Conservation (phyloP, 2,329 filamentous ascomycete species). For the Chrysoporthe puriensis region DNA sequence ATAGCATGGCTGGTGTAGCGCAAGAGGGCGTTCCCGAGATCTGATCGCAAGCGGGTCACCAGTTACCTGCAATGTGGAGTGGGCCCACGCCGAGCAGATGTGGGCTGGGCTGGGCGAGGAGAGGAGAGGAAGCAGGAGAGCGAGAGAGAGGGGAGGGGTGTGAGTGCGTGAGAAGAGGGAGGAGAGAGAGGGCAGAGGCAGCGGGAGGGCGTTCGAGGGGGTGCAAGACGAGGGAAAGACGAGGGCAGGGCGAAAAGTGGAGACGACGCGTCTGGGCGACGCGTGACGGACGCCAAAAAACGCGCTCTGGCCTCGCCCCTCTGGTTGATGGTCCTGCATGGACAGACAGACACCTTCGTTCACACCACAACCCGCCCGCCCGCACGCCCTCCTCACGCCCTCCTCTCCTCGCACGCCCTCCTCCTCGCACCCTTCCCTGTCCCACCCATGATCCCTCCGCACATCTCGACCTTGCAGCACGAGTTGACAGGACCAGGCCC, state of each 20-base stretch:
- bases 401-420: not conserved
- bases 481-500: too few species aligned
- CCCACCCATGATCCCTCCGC: not conserved
- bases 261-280: constrained; percentile 18
- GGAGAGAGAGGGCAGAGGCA: not conserved
- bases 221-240: not conserved
- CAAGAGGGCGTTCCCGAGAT: not conserved
- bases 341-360: too few species aligned
- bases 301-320: constrained; percentile 20
- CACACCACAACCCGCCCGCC: too few species aligned
- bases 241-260: not conserved
- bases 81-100: not conserved
- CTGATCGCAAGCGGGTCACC: constrained; percentile 3
- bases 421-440: not conserved
- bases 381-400: not conserved
- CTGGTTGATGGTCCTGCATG: not conserved
- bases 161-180: too few species aligned
- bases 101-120: not conserved
- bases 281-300: constrained; percentile 32
- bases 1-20: constrained; percentile 6
- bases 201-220: too few species aligned
- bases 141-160: not conserved
- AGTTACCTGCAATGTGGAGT: not conserved
- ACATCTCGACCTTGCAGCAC: constrained; percentile 13
- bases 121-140: not conserved